Evolutionary conservation across 2,329 filamentous ascomycete species (phyloP), one percentile per base, ranked within the genome.

Genomic region (Lecanoromycetidae sp.): DNA sequence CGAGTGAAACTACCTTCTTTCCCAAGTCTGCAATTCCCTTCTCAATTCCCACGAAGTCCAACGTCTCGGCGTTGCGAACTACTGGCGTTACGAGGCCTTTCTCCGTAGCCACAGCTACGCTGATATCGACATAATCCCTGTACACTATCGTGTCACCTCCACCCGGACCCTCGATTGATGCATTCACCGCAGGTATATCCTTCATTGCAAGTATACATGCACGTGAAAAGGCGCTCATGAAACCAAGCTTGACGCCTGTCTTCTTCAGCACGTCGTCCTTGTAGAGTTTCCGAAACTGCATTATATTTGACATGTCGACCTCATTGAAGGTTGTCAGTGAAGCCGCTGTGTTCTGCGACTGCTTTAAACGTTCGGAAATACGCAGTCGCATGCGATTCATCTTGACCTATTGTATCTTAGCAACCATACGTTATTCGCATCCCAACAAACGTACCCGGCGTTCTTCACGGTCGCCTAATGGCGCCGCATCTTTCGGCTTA

Each of bases 351-450:
- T 98, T 98, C 65, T 98, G 91, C 17, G 91, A 96, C 66, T 98
- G 91, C 79, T 98, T 98, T 55, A 98, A 77, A 57, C 91, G 87
- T 72, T 98, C 91, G 42, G 91, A 87, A 57, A 96, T 98, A 53
- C 91, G 82, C 52, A 96, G 79, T 56, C 91, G 87, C 91, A 98
- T 98, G 55, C 91, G 87, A 74, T 96, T 96, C 91, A 98, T 98
- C 76, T 98, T 98, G 60, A 96, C 87, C 85, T 91, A 58, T 47
- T 54, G n/a, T 19, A n/a, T 13, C n/a, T 50, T 41, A 49, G n/a
- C 30, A 41, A 53, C 29, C 54, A 46, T 35, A 52, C 8, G 20
- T 15, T 15, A 13, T 4, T 29, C 48, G 22, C 39, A 38, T 23
- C 9, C 7, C 13, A 48, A 36, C 42, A 43, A 5, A 56, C 84